Evolutionary conservation across 345 rosid species (phyloP).

Genomic region (Zanthoxylum bungeanum): DNA sequence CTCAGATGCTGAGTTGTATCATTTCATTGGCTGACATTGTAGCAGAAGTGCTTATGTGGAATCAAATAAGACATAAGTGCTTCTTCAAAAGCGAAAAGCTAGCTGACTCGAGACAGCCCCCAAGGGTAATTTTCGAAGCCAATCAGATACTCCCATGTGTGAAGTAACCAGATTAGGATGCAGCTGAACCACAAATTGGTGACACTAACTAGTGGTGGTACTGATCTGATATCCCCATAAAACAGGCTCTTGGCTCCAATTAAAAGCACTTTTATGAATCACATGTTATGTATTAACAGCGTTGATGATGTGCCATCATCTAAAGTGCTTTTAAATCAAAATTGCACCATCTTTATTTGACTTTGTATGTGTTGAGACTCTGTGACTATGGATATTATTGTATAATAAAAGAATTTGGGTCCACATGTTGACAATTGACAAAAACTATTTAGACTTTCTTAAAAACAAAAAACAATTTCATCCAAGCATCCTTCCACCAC

Average conservation of each 20-base stretch:
- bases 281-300: not conserved
- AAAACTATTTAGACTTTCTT: no score
- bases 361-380: no score
- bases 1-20: slow-evolving; percentile 12
- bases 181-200: slow-evolving; percentile 20
- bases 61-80: not conserved
- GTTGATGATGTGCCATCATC: slow-evolving; percentile 1
- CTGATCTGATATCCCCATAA: not conserved
- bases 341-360: not conserved
- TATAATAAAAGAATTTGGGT: not conserved
- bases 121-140: slow-evolving; percentile 6
- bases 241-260: not conserved
- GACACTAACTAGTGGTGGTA: not conserved
- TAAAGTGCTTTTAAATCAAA: not conserved
- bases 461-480: no score
- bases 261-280: not conserved
- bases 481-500: no score
- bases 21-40: not conserved
- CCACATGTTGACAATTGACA: no score
- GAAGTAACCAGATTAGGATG: slow-evolving; percentile 28
- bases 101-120: slow-evolving; percentile 15
- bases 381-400: not conserved
- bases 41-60: not conserved
- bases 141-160: slow-evolving; percentile 15
- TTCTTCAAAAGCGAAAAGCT: not conserved